These are phyloP conservation scores for Ogataea methanolica DNA, from an alignment of 805 yeast genomes.

Conservation along the genomic window DNA sequence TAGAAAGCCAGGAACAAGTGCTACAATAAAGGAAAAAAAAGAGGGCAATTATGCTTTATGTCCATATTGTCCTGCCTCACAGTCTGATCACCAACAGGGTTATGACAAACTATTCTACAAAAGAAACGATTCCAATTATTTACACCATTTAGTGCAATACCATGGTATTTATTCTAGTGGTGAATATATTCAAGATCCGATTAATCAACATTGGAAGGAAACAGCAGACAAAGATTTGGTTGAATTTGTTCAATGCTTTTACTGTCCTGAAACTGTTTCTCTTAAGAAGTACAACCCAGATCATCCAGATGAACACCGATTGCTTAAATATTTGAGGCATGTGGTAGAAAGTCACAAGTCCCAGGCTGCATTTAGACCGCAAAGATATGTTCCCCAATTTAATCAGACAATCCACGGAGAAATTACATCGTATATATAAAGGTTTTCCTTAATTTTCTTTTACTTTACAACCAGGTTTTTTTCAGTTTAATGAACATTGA, in stretches of 20 bases:
- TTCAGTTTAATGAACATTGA: too few relatives aligned
- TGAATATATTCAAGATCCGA: conserved; percentile 21
- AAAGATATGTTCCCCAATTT: too few relatives aligned
- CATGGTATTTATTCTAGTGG: conserved; percentile 31
- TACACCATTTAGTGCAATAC: conserved; percentile 29
- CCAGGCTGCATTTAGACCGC: too few relatives aligned
- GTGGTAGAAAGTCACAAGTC: conserved; percentile 24
- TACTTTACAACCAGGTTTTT: too few relatives aligned
- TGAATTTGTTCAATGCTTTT: conserved; percentile 25
- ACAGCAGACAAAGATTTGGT: conserved; percentile 8
- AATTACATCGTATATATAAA: too few relatives aligned
- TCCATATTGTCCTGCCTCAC: conserved; percentile 22
- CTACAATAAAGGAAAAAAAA: neutral
- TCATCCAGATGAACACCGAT: conserved; percentile 17
- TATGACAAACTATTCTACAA: conserved; percentile 19
- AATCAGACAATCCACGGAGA: too few relatives aligned
- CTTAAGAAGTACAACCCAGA: conserved; percentile 16
- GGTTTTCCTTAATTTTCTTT: too few relatives aligned
- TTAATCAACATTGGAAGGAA: conserved; percentile 17
- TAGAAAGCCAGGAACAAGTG: too few relatives aligned
- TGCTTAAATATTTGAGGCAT: conserved; percentile 26
- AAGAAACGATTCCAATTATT: conserved; percentile 26
- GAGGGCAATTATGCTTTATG: conserved; percentile 26
- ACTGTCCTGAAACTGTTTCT: conserved; percentile 19
- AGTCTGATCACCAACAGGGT: conserved; percentile 11